Evolutionary conservation across 2,329 filamentous ascomycete genomes (phyloP).

Genomic region (Ceratocystis huliohia): DNA sequence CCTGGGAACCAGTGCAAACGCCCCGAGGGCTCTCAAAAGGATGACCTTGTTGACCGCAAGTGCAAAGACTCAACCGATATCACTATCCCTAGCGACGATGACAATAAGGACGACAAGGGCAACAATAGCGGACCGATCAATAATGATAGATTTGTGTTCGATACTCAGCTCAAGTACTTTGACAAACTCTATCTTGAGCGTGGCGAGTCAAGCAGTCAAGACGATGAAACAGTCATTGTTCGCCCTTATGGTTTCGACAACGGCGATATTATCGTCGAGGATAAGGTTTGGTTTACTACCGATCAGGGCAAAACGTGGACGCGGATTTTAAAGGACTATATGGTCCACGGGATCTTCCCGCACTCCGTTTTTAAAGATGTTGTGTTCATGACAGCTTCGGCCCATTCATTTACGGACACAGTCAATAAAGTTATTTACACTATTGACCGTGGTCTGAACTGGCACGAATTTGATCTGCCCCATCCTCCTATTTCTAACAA

Average conservation of each 20-base stretch:
- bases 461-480: slow-evolving; percentile 61
- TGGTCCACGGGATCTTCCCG: slow-evolving; percentile 58
- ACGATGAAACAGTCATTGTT: slow-evolving; percentile 60
- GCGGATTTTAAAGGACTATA: slow-evolving; percentile 52
- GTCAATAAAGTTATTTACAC: slow-evolving; percentile 56
- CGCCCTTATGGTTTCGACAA: slow-evolving; percentile 33
- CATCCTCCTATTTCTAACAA: slow-evolving; percentile 34
- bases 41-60: slow-evolving; percentile 58
- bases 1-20: slow-evolving; percentile 65
- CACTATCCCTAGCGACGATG: slow-evolving; percentile 6
- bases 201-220: slow-evolving; percentile 46
- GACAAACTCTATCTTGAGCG: slow-evolving; percentile 68
- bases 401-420: slow-evolving; percentile 31
- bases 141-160: slow-evolving; percentile 48
- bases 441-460: slow-evolving; percentile 60
- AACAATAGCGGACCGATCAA: slow-evolving; percentile 47
- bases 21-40: slow-evolving; percentile 49
- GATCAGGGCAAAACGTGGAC: slow-evolving; percentile 87
- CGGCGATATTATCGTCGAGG: slow-evolving; percentile 29
- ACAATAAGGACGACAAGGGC: slow-evolving; percentile 27
- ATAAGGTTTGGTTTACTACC: slow-evolving; percentile 58
- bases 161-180: slow-evolving; percentile 39
- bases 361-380: slow-evolving; percentile 73
- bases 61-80: slow-evolving; percentile 48
- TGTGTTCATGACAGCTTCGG: slow-evolving; percentile 68